Base-by-base conservation (phyloP, 192 early-diverging fungal species). In the Pilobolus umbonatus region DNA sequence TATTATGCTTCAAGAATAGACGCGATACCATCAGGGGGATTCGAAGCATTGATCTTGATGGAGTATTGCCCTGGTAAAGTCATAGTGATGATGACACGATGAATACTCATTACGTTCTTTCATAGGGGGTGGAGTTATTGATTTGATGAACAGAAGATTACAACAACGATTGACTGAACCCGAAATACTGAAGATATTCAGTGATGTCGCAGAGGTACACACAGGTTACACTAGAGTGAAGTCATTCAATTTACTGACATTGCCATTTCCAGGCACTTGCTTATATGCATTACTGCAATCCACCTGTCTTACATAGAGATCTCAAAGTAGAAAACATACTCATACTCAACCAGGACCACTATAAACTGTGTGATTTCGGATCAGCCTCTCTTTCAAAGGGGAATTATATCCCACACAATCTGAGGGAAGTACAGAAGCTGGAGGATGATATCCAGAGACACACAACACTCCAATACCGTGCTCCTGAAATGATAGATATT, bases 281-380 rank as follows among this genome's bases (percentile, higher is more conserved):
- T 4, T 88, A 90, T 67, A 80, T 98, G 80, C 96, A 98, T 71
- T 95, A 88, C 65, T 80, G 75, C 51, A 67, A 71, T 19, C 88
- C 85, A 54, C 87, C 93, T 12, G 79, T 96, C 25, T 74, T 96
- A 19, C 96, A 98, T 62, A 77, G 96, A 55, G 88, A 90, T 55
- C 76, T 90, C 49, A 90, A 88, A 55, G 86, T 94, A 35, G 94
- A 98, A 65, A 95, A 96, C 60, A 76, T 88, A 10, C 70, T 88
- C 3, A 78, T 91, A 14, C 64, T 82, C 21, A 57, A 62, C 50
- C 65, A 79, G 60, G 79, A 79, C 19, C 66, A 61, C 48, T 94
- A 87, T 73, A 96, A 96, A 65, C 77, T 98, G 38, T 96, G 92
- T 70, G 96, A 98, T 69, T 98, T 98, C 85, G 96, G 96, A 39